Conservation (phyloP, 2,329 filamentous ascomycete species). For the Xylariales sp. region DNA sequence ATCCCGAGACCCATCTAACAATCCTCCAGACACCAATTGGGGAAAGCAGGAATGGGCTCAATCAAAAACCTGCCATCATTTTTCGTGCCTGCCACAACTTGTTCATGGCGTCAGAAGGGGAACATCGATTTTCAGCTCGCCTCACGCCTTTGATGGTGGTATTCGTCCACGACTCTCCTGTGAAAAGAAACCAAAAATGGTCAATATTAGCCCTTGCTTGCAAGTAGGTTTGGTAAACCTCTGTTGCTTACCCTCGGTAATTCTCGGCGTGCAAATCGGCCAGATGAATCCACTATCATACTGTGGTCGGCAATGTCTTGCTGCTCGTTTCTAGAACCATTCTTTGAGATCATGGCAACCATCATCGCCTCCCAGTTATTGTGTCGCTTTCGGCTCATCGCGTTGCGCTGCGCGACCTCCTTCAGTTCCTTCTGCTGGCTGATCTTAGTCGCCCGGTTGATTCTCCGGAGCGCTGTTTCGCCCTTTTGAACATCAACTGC, state of each 20-base stretch:
- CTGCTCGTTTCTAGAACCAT: conserved; percentile 26
- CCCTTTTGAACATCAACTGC: conserved; percentile 57
- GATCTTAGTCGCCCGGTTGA: conserved; percentile 59
- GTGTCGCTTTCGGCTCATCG: conserved; percentile 50
- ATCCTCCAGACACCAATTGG: too few relatives aligned
- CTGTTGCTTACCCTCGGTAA: conserved; percentile 43
- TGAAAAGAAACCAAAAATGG: too few relatives aligned
- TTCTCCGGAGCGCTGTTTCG: conserved; percentile 55
- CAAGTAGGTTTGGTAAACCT: conserved; percentile 17
- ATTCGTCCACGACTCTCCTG: conserved; percentile 1
- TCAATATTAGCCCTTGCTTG: conserved; percentile 16
- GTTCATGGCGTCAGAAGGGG: too few relatives aligned
- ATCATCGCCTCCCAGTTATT: conserved; percentile 59
- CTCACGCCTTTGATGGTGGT: background rate
- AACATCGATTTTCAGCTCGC: too few relatives aligned
- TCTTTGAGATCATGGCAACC: conserved; percentile 46
- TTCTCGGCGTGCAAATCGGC: conserved; percentile 48
- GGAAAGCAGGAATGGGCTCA: too few relatives aligned
- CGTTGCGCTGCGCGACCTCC: conserved; percentile 47
- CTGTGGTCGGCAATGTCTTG: conserved; percentile 57
- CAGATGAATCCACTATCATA: conserved; percentile 60
- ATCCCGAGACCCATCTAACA: too few relatives aligned
- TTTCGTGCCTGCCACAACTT: too few relatives aligned
- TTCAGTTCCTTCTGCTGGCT: conserved; percentile 62
- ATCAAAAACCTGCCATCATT: too few relatives aligned